Evolutionary conservation across 257 asterid species (phyloP).

Genomic region (Gentiana dahurica): DNA sequence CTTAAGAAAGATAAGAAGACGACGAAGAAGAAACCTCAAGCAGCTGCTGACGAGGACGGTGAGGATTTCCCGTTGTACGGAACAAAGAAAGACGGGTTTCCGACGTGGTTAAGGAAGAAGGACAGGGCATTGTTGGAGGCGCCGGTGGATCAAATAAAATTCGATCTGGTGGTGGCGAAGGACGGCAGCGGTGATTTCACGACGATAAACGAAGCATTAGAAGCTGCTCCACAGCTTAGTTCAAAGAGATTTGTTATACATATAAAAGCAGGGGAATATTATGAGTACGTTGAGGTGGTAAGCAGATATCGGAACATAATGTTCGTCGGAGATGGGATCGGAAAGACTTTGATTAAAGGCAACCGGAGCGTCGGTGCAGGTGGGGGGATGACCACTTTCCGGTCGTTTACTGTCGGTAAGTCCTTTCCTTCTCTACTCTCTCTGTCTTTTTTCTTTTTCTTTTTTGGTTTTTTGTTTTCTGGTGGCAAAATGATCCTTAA

Average conservation of each 20-base stretch:
- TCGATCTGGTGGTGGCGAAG: conserved; percentile 51
- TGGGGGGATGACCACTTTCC: conserved; percentile 71
- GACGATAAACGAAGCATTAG: conserved; percentile 54
- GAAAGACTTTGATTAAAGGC: conserved; percentile 76
- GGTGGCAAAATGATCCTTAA: too few species aligned
- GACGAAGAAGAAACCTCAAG: background rate
- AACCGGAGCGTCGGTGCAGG: conserved; percentile 79
- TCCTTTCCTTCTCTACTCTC: background rate
- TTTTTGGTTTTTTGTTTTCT: too few species aligned
- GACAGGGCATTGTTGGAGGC: conserved; percentile 61
- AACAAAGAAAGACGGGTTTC: conserved; percentile 31
- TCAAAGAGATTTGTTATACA: conserved; percentile 61
- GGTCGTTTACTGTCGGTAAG: conserved; percentile 84
- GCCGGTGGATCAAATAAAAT: conserved; percentile 23
- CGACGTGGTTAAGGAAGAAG: conserved; percentile 48
- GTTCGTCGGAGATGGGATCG: conserved; percentile 92
- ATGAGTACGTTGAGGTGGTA: conserved; percentile 59
- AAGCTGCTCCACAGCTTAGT: conserved; percentile 71
- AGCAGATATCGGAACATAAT: conserved; percentile 41
- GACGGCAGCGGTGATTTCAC: conserved; percentile 83
- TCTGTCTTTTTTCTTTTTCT: background rate
- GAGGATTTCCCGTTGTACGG: conserved; percentile 40
- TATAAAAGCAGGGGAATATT: conserved; percentile 83
- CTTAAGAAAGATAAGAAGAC: conserved; percentile 42
- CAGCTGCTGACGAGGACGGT: too few species aligned